Base-by-base conservation (phyloP, 768 basidiomycete species). In the Boletus pseudopeckii region DNA sequence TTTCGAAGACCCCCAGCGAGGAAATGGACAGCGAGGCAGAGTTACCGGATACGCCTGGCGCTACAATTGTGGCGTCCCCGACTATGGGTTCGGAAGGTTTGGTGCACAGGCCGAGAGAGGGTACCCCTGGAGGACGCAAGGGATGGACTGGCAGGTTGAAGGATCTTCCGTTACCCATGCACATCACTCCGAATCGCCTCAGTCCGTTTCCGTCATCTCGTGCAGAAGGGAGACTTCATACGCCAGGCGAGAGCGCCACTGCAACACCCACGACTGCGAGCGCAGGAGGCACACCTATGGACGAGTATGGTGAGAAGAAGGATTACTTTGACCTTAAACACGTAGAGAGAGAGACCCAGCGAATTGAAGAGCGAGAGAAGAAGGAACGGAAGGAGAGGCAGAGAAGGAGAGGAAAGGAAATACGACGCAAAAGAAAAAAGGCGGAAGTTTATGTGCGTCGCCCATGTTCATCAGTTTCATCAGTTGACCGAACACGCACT, bases 371-470 rank as follows among this genome's bases (percentile, higher is more conserved):
- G 18, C 61, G 54, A 9, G 62, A 60, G 51, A 66, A 63, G 45
- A 70, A 64, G 56, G 70, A 70, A 48, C 72, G 68, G 58, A 73
- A 74, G 64, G 76, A 76, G 67, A 68, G 54, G 51, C 63, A 70
- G 55, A 61, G 57, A 18, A 38, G 26, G 20, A 62, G 42, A 50
- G 66, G 73, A 44, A 74, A 76, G 59, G 62, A 72, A 54, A 74
- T 67, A 54, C 77, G 74, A 63, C 69, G 75, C 50, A 84, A 85
- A 67, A 75, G 85, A 64, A 84, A 80, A 74, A 85, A 85, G 69
- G 83, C 86, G 5, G 85, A 91, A 69, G 79, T 91, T 52, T 92
- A 82, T 66, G 90, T 90, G 64, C 62, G 84, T 73, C 48, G 17
- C 41, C 34, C 14, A n/a, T 36, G 38, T 50, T 20, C 45, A 2